phyloP scores from a whole-genome alignment of 2,329 filamentous ascomycete genomes.

The Ophiostoma perfectum region DNA sequence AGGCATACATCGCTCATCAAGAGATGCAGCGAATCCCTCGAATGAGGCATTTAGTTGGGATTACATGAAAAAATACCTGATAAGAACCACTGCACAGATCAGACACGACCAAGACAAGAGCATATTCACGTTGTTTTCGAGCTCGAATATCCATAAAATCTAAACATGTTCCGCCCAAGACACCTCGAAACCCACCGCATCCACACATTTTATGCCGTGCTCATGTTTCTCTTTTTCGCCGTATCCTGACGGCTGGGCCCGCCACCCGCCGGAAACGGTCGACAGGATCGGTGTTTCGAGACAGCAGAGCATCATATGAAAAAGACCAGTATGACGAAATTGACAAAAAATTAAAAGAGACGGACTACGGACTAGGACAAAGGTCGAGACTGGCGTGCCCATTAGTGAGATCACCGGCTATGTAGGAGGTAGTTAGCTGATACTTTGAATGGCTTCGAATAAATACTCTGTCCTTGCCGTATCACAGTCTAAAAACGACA shows the following conservation, averaged over 20 bases:
- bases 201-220: constrained; percentile 1
- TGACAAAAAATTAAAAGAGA: neutral
- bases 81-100: neutral
- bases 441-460: neutral
- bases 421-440: neutral
- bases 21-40: no score
- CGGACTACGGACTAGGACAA: neutral
- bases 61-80: no score
- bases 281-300: neutral
- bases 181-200: neutral
- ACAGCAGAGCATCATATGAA: neutral
- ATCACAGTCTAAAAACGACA: no score
- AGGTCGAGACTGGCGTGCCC: neutral
- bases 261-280: neutral
- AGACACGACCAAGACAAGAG: neutral
- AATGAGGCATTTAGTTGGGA: no score
- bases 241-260: constrained; percentile 17
- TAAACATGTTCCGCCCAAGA: neutral
- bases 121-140: constrained; percentile 3
- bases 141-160: neutral
- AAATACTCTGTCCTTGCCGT: neutral
- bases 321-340: neutral
- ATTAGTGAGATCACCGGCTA: neutral
- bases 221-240: constrained; percentile 12
- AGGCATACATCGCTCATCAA: no score